Evolutionary conservation across 345 rosid species (phyloP), one percentile per base, ranked within the genome.

Genomic region (Sonneratia alba): DNA sequence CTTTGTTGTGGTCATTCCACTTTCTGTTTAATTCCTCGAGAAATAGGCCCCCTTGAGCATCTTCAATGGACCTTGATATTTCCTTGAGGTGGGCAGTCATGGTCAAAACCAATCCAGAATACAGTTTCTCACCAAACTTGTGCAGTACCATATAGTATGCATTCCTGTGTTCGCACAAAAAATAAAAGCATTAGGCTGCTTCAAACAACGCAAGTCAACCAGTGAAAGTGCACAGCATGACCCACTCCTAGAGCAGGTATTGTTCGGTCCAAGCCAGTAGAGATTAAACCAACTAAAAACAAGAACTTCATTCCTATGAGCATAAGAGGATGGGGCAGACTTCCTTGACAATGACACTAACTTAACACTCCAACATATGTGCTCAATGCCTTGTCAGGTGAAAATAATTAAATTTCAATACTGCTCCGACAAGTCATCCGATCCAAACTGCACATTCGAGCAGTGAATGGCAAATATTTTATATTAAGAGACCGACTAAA

Each of bases 131-230:
- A 6, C 97, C 99, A 69, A 86, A 92, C 84, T 95, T 95, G 80
- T 95, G 97, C 70, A 95, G 91, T 71, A 95, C 99, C 99, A 95
- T 95, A 75, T 95, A 90, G 86, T 95, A 95, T 11, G 99, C 99
- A 74, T 92, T 92, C 86, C 99, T 95, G 81, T 63, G 73, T 75
- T 14, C 36, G 43, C 51, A 47, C 18, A 68, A 13, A 13, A 22
- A 62, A 12, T 14, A 24, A 24, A 68, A 22, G 36, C 55, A 24
- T 68, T 45, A 43, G 49, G 56, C 21, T 43, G 38, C 66, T 34
- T 34, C 38, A 14, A 32, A 0, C 6, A 11, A 36, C 5, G 38
- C 0, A 62, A 7, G 32, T 56, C n/a, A 51, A 51, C 21, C 13
- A 51, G 10, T 51, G n/a, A 57, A 57, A n/a, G 32, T 57, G 34